Evolutionary conservation across 2,329 filamentous ascomycete species (phyloP), one percentile per base, ranked within the genome.

Genomic region (Beauveria asiatica): DNA sequence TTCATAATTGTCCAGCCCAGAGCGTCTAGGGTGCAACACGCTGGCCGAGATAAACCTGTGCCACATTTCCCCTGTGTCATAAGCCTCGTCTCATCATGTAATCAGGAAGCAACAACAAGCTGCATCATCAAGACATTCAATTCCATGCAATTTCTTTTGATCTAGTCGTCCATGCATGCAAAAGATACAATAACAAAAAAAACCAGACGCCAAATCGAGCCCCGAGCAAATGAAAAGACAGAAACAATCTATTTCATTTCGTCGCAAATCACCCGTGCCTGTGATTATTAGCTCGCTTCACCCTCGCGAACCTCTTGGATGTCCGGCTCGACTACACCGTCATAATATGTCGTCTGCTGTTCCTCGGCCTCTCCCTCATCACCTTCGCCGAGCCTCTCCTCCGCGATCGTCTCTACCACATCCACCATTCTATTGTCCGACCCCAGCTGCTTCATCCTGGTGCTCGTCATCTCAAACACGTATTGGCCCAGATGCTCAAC

Each of bases 401-500:
- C 67, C 11, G 37, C n/a, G 33, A 70, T 67, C 5, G 68, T 60
- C 11, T 64, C 63, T n/a, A 67, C 66, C 16, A 62, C 66, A 3
- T 64, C 63, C 48, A 62, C 11, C 52, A 60, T 64, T 3, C 69
- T 70, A 55, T 69, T 69, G 50, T 72, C 78, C 10, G 67, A 73
- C 55, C 76, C 74, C 50, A 84, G 64, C 68, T 83, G 79, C 68
- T 78, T 73, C 41, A 83, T 65, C 68, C 74, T 80, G 1, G 81
- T 83, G 51, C 88, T 83, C 3, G 92, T 96, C 91, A 99, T 99
- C 73, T 99, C 90, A 71, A 85, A 96, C 23, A 99, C 93, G 72
- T 97, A 99, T 74, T 96, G 89, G 0, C 94, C 94, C 41, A 99
- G 74, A 76, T 99, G 94, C 76, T 99, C 93, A 1, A 97, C 87